These are phyloP conservation scores for Boechera retrofracta DNA, from an alignment of 345 rosid species.

Conservation along the genomic window DNA sequence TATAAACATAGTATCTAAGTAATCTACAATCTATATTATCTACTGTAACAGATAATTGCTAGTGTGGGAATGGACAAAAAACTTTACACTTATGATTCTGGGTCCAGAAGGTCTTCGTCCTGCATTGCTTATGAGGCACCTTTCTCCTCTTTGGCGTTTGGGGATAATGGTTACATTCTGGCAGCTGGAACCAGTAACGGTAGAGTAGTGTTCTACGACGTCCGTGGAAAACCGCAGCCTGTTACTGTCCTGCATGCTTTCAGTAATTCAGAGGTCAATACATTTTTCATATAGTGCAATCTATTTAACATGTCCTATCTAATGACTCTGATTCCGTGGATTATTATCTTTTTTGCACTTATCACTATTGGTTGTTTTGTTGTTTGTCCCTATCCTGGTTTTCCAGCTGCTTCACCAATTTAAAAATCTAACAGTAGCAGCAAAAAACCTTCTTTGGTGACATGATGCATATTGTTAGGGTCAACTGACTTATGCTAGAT, in stretches of 20 bases:
- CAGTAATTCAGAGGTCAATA: conserved; percentile 81
- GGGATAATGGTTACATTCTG: conserved; percentile 89
- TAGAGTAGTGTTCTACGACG: conserved; percentile 88
- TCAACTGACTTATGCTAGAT: conserved; percentile 5
- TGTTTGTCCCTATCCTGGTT: conserved; percentile 3
- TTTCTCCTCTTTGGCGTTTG: conserved; percentile 95
- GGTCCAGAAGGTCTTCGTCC: conserved; percentile 80
- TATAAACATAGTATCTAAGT: conserved; percentile 14
- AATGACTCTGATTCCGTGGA: conserved; percentile 11
- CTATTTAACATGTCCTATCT: not conserved
- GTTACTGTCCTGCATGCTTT: conserved; percentile 89
- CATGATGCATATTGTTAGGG: not conserved
- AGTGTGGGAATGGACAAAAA: conserved; percentile 98
- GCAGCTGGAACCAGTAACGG: conserved; percentile 97
- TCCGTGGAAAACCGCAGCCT: conserved; percentile 93
- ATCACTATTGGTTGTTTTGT: conserved; percentile 10
- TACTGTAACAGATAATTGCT: conserved; percentile 71
- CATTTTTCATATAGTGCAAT: conserved; percentile 25
- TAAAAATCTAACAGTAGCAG: conserved; percentile 13
- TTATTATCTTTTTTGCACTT: conserved; percentile 8
- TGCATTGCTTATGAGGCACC: conserved; percentile 85
- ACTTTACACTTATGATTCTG: conserved; percentile 84
- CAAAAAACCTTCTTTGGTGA: not conserved
- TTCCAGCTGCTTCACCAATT: conserved; percentile 14
- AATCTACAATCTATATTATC: conserved; percentile 24